phyloP scores from a whole-genome alignment of 2,329 filamentous ascomycete species.

The Tolypocladium nubicola region DNA sequence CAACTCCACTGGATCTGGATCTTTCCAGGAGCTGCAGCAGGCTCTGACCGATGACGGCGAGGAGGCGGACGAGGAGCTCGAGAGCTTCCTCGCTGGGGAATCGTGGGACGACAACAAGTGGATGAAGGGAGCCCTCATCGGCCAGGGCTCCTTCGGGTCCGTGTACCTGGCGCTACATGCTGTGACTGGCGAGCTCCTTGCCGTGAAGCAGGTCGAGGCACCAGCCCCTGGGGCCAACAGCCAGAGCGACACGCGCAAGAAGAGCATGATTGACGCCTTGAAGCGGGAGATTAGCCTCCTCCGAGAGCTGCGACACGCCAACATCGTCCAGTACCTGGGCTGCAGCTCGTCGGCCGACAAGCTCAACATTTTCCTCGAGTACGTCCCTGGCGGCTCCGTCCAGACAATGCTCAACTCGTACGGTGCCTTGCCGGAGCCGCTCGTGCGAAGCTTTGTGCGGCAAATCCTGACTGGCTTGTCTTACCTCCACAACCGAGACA shows the following conservation, averaged over 20 bases:
- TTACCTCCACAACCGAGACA: conserved; percentile 88
- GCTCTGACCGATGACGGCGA: conserved; percentile 85
- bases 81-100: conserved; percentile 82
- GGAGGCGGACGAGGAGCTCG: conserved; percentile 79
- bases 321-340: conserved; percentile 96
- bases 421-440: conserved; percentile 82
- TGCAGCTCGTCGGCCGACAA: conserved; percentile 85
- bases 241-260: conserved; percentile 82
- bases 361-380: conserved; percentile 99
- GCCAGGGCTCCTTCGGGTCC: conserved; percentile 91
- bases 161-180: conserved; percentile 93
- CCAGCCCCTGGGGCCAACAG: conserved; percentile 68
- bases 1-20: conserved; percentile 59
- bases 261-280: conserved; percentile 93
- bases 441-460: conserved; percentile 92
- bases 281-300: conserved; percentile 94
- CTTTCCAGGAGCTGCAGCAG: conserved; percentile 73
- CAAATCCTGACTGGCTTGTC: conserved; percentile 89
- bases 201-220: conserved; percentile 95
- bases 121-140: conserved; percentile 98
- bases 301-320: conserved; percentile 86
- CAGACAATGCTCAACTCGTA: conserved; percentile 99
- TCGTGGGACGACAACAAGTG: conserved; percentile 97
- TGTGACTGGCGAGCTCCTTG: conserved; percentile 92
- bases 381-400: conserved; percentile 93